Evolutionary conservation across 2,329 filamentous ascomycete genomes (phyloP).

Genomic region (Diaporthe aspalathi): DNA sequence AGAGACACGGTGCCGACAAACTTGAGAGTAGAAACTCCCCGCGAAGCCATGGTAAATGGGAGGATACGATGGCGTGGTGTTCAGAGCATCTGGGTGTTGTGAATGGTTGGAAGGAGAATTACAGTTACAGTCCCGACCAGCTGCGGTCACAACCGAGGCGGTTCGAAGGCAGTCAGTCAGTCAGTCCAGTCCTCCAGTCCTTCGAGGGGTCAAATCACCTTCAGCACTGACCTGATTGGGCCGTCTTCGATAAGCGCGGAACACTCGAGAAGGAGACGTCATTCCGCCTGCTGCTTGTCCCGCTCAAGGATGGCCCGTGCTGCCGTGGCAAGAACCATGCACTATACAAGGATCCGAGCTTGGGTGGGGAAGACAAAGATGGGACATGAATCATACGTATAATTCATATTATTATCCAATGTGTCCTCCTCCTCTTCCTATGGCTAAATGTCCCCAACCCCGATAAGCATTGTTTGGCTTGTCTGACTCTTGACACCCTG

Average conservation of each 20-base stretch:
- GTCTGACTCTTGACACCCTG: too few species aligned
- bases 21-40: conserved; percentile 82
- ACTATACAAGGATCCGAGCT: background rate
- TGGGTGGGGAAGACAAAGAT: background rate
- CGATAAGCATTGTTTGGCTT: background rate
- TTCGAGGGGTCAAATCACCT: conserved; percentile 17
- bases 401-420: too few species aligned
- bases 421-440: too few species aligned
- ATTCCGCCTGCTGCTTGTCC: conserved; percentile 9
- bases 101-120: conserved; percentile 3
- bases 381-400: too few species aligned
- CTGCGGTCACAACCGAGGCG: conserved; percentile 11
- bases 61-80: conserved; percentile 22
- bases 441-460: too few species aligned
- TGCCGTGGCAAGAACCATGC: too few species aligned
- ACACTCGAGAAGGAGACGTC: conserved; percentile 20
- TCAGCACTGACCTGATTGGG: background rate
- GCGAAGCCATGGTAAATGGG: conserved; percentile 68
- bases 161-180: background rate
- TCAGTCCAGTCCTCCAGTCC: too few species aligned
- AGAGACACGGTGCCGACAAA: conserved; percentile 93
- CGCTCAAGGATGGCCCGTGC: background rate
- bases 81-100: conserved; percentile 30
- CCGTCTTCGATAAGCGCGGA: background rate
- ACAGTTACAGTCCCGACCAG: background rate